A percentile compares a stretch with the other conserved stretches of the same genome.
phyloP scores from a whole-genome alignment of 1,284 basidiomycete species.

The Cutaneotrichosporon sp. region DNA sequence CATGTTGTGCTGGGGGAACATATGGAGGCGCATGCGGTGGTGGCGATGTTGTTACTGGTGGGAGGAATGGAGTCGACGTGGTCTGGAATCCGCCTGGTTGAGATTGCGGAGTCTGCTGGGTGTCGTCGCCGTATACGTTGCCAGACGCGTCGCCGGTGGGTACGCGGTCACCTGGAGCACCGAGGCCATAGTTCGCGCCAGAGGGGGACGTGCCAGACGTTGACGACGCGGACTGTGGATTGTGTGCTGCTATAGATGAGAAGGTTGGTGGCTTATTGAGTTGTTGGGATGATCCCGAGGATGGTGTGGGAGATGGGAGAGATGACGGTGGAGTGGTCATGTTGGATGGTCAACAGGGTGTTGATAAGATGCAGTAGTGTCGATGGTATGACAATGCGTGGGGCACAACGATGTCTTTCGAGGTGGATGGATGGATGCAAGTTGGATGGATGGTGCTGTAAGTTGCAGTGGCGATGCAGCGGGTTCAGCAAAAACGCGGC shows the following conservation, averaged over 20 bases:
- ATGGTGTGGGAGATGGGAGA: conserved; percentile 34
- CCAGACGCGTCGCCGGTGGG: conserved; percentile 10
- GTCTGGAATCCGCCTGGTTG: conserved; percentile 6
- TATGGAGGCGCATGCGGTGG: conserved; percentile 41
- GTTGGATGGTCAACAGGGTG: background rate
- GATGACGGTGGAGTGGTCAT: conserved; percentile 37
- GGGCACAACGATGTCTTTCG: background rate
- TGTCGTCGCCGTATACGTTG: conserved; percentile 9
- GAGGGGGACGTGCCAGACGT: conserved; percentile 20
- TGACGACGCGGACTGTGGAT: conserved; percentile 16
- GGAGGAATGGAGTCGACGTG: conserved; percentile 24
- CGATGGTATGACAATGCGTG: background rate
- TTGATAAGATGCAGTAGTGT: conserved; percentile 1
- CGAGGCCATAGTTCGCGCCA: background rate
- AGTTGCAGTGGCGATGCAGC: background rate
- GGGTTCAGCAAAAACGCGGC: background rate
- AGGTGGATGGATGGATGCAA: conserved; percentile 7
- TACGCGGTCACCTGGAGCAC: background rate
- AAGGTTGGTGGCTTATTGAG: conserved; percentile 26
- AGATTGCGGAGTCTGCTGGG: conserved; percentile 14
- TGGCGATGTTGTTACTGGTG: conserved; percentile 39
- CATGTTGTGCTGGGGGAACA: conserved; percentile 44
- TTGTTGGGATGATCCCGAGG: conserved; percentile 28
- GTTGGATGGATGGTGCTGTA: background rate
- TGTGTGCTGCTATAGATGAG: conserved; percentile 21